Evolutionary conservation across 129 eudicot species (phyloP).

Genomic region (Daucus carota): DNA sequence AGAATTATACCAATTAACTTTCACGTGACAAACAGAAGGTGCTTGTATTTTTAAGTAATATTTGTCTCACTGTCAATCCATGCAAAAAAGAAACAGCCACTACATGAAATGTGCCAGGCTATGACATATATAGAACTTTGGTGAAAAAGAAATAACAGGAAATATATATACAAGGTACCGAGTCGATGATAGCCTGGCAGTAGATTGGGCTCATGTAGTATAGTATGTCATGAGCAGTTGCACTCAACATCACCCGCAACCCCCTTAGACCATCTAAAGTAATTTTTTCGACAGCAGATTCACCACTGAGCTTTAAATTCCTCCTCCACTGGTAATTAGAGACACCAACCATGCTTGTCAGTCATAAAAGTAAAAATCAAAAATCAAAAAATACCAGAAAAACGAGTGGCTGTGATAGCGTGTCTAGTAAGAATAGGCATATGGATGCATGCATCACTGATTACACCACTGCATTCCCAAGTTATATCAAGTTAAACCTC

Average conservation of each 20-base stretch:
- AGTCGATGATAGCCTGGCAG: constrained; percentile 92
- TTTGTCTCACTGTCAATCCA: background rate
- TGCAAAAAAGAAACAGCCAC: background rate
- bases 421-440: background rate
- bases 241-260: constrained; percentile 78
- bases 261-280: constrained; percentile 90
- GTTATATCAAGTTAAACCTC: background rate
- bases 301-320: constrained; percentile 87
- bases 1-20: background rate
- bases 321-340: constrained; percentile 73
- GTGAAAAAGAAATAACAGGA: background rate
- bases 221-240: constrained; percentile 92
- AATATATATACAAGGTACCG: constrained; percentile 33
- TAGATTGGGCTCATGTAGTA: constrained; percentile 99
- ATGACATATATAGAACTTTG: background rate
- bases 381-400: background rate
- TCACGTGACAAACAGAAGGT: background rate
- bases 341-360: background rate
- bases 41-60: too few relatives aligned
- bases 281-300: constrained; percentile 80
- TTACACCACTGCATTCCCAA: background rate
- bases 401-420: background rate
- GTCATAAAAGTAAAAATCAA: background rate
- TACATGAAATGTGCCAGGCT: background rate
- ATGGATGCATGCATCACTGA: background rate